These are phyloP conservation scores for Solanum acaule DNA, from an alignment of 257 asterid species.

Conservation along the genomic window DNA sequence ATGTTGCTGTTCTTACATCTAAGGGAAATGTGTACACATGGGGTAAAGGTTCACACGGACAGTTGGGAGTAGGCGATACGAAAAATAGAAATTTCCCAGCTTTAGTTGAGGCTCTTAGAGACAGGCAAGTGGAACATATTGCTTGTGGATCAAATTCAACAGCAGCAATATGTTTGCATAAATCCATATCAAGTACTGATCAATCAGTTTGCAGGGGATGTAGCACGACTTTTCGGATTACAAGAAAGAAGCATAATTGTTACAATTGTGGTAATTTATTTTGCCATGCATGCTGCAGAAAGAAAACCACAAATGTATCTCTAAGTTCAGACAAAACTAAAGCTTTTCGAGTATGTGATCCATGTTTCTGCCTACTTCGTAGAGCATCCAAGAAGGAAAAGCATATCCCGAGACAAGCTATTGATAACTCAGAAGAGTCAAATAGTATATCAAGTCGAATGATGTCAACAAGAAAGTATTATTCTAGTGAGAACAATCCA, in stretches of 20 bases:
- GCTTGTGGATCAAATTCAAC: constrained; percentile 37
- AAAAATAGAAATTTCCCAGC: constrained; percentile 30
- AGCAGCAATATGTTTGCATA: constrained; percentile 50
- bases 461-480: constrained; percentile 7
- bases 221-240: constrained; percentile 22
- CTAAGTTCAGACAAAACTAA: constrained; percentile 26
- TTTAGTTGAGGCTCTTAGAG: constrained; percentile 29
- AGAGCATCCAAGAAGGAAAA: constrained; percentile 6
- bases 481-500: constrained; percentile 2
- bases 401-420: constrained; percentile 24
- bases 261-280: constrained; percentile 35
- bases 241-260: constrained; percentile 42
- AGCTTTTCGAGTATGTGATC: constrained; percentile 34
- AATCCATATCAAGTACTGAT: constrained; percentile 29
- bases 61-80: constrained; percentile 42
- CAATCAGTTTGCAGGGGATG: constrained; percentile 42
- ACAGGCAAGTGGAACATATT: constrained; percentile 27
- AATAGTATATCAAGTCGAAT: constrained; percentile 13
- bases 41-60: constrained; percentile 48
- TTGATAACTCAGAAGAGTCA: constrained; percentile 2
- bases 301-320: constrained; percentile 33
- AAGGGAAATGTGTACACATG: constrained; percentile 25
- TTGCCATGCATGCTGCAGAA: constrained; percentile 34
- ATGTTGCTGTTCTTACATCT: constrained; percentile 33
- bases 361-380: constrained; percentile 28